phyloP scores from a whole-genome alignment of 495 filamentous ascomycete species.

The Physcia stellaris region DNA sequence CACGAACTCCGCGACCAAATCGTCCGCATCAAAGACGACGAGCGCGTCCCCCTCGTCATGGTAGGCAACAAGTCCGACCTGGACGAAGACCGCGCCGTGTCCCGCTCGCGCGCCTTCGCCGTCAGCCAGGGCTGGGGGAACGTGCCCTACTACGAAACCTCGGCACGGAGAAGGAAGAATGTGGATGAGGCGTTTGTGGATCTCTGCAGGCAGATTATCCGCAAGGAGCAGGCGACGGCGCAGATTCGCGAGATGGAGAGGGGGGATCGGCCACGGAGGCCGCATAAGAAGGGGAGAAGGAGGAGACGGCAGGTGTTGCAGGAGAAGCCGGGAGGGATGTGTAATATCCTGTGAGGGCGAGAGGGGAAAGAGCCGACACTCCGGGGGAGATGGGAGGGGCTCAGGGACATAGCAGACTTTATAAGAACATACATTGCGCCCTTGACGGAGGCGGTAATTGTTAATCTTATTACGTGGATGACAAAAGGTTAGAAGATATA shows the following conservation, averaged over 20 bases:
- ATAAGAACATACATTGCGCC: too few species aligned
- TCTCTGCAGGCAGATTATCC: slow-evolving; percentile 83
- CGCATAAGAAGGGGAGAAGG: slow-evolving; percentile 9
- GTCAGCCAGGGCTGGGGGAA: slow-evolving; percentile 79
- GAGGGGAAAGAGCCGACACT: too few species aligned
- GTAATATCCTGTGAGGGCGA: too few species aligned
- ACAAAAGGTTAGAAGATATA: too few species aligned
- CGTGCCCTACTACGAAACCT: slow-evolving; percentile 91
- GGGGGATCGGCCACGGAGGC: slow-evolving; percentile 18
- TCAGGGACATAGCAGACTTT: too few species aligned
- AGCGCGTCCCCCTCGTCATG: slow-evolving; percentile 82
- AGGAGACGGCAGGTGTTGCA: too few species aligned
- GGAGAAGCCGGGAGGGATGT: too few species aligned
- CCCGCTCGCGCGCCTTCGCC: slow-evolving; percentile 69
- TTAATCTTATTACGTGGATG: too few species aligned
- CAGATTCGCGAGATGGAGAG: slow-evolving; percentile 29
- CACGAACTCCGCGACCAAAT: slow-evolving; percentile 87
- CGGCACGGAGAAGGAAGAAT: slow-evolving; percentile 69
- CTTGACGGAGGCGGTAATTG: too few species aligned
- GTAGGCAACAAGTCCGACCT: slow-evolving; percentile 97
- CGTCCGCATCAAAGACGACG: slow-evolving; percentile 91
- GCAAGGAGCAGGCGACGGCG: slow-evolving; percentile 44
- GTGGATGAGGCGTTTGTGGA: slow-evolving; percentile 94
- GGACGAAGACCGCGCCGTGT: slow-evolving; percentile 78
- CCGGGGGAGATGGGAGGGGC: too few species aligned